Conservation (phyloP, 164 flowering plant species). For the Taxillus chinensis region DNA sequence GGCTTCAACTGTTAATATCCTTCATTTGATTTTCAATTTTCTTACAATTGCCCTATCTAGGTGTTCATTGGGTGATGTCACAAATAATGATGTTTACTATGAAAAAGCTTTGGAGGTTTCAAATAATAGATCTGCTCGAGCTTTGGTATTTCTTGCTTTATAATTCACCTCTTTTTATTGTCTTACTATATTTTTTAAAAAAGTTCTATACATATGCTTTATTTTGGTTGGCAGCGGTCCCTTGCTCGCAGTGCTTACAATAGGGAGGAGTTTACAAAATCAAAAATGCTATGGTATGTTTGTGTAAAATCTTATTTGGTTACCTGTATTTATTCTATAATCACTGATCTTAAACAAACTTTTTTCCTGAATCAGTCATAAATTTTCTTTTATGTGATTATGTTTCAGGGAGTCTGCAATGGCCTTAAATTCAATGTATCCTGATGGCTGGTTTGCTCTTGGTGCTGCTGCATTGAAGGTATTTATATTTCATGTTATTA, state of each 20-base stretch:
- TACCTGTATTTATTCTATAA: neutral
- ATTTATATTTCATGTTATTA: neutral
- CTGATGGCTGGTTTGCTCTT: constrained; percentile 99
- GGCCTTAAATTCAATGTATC: constrained; percentile 82
- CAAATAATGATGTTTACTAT: constrained; percentile 61
- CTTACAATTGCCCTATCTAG: constrained; percentile 13
- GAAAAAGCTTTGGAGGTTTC: constrained; percentile 89
- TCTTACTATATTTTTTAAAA: neutral
- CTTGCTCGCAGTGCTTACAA: constrained; percentile 95
- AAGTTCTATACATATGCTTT: neutral
- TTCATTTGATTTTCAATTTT: too few species aligned
- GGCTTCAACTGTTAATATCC: too few species aligned
- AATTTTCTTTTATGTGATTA: neutral
- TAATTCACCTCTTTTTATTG: neutral
- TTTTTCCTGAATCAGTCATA: neutral
- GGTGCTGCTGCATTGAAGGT: constrained; percentile 98
- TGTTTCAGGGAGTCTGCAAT: constrained; percentile 74
- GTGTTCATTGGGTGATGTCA: constrained; percentile 94
- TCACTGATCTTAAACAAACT: neutral
- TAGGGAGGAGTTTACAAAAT: constrained; percentile 68
- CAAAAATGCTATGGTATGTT: constrained; percentile 58
- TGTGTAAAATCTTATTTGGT: neutral
- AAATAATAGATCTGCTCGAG: constrained; percentile 66
- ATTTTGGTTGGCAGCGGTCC: constrained; percentile 39
- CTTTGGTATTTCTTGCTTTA: constrained; percentile 36